phyloP scores from a whole-genome alignment of 2,329 filamentous ascomycete genomes.

The Stylonectria norvegica region DNA sequence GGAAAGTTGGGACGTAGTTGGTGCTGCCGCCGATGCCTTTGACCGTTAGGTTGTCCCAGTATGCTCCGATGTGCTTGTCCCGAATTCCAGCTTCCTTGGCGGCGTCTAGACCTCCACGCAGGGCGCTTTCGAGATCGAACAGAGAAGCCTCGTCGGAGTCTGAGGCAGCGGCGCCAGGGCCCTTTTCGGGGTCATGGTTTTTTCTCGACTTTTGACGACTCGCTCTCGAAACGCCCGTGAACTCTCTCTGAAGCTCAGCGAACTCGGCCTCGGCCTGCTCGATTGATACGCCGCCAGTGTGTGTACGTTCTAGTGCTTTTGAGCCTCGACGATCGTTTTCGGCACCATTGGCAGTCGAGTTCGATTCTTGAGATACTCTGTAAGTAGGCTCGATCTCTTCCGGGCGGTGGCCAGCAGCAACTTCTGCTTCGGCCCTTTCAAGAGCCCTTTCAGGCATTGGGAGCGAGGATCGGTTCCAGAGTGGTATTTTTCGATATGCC shows the following conservation, averaged over 20 bases:
- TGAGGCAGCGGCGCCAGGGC: slow-evolving; percentile 31
- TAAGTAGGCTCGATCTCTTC: slow-evolving; percentile 24
- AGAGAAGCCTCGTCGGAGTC: slow-evolving; percentile 44
- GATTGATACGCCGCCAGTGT: slow-evolving; percentile 56
- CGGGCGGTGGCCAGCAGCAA: slow-evolving; percentile 25
- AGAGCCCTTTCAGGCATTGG: slow-evolving; percentile 29
- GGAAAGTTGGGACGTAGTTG: slow-evolving; percentile 72
- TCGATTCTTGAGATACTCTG: slow-evolving; percentile 25
- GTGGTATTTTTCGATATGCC: no score
- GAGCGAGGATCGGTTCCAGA: background rate
- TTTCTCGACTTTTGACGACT: slow-evolving; percentile 36
- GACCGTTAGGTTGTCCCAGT: slow-evolving; percentile 76
- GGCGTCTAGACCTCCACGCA: slow-evolving; percentile 68
- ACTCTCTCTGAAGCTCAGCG: slow-evolving; percentile 59
- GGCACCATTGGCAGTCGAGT: slow-evolving; percentile 27
- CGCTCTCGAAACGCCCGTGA: slow-evolving; percentile 54
- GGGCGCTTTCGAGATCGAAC: slow-evolving; percentile 73
- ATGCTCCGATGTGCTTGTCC: slow-evolving; percentile 73
- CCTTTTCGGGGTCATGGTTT: slow-evolving; percentile 58
- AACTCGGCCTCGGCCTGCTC: slow-evolving; percentile 68
- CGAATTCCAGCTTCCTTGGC: slow-evolving; percentile 76
- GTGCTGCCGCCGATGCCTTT: slow-evolving; percentile 70
- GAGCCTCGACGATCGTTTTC: slow-evolving; percentile 18
- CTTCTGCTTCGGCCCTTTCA: slow-evolving; percentile 29
- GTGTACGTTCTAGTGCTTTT: slow-evolving; percentile 8